A percentile compares a stretch with the other conserved stretches of the same genome.
Evolutionary conservation across 2,329 filamentous ascomycete species (phyloP).

Genomic region (Sporothrix luriei): DNA sequence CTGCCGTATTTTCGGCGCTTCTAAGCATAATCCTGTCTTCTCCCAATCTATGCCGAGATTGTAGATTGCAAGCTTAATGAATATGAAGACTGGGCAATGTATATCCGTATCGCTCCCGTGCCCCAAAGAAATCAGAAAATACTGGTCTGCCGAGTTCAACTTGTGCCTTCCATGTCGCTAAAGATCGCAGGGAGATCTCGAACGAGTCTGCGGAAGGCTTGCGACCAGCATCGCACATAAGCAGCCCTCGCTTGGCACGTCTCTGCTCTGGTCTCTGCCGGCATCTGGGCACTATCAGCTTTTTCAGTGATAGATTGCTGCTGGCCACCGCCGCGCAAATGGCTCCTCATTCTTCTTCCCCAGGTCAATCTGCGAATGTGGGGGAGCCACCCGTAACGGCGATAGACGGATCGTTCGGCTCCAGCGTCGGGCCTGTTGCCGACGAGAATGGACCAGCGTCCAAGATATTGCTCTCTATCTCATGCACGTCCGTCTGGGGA

Average conservation of each 20-base stretch:
- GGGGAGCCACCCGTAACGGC: neutral
- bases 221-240: neutral
- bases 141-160: neutral
- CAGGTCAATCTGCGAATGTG: neutral
- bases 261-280: neutral
- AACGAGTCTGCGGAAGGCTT: neutral
- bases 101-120: neutral
- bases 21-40: neutral
- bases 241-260: conserved; percentile 13
- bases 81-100: conserved; percentile 6
- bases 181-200: neutral
- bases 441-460: neutral
- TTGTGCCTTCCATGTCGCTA: neutral
- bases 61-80: conserved; percentile 23
- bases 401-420: conserved; percentile 7
- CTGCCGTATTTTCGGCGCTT: conserved; percentile 19
- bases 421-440: conserved; percentile 7
- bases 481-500: conserved; percentile 5
- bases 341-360: neutral
- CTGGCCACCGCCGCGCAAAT: neutral
- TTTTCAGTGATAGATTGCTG: neutral
- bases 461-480: conserved; percentile 5
- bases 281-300: conserved; percentile 16
- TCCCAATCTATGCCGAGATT: conserved; percentile 5
- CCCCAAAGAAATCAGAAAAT: neutral